Base-by-base conservation (phyloP, 2,329 filamentous ascomycete species). In the Fusarium sp. region DNA sequence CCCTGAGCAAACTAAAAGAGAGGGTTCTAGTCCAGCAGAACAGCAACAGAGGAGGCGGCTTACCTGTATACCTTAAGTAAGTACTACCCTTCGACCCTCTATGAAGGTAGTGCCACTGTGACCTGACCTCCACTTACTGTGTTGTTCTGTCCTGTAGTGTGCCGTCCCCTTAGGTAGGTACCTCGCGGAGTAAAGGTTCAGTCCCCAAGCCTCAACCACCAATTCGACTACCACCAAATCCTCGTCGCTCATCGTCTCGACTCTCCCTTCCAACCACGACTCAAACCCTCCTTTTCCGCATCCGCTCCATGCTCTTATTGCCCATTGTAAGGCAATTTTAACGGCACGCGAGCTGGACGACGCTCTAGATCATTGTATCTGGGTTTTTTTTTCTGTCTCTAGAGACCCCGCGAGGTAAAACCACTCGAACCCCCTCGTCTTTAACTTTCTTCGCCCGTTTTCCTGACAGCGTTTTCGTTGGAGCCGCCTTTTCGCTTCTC, bases 261-360 rank as follows among this genome's bases (percentile, higher is more conserved):
- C 71, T 79, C 76, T 77, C 77, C 78, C 75, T 79, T 75, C 67
- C 72, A 49, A 70, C 68, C 73, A 63, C 72, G 71, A 75, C 72
- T 69, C 73, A 69, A 75, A 67, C 66, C 61, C 72, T 74, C 72
- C 70, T 71, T 71, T 67, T 69, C 62, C 69, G 54, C 74, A 71
- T 74, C 75, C 75, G 76, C 78, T 78, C 76, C 79, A 79, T 82
- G 79, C 78, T 74, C 74, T 76, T 78, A 77, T 77, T 78, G 82
- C 80, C 79, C 81, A 81, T 82, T 82, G 78, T 78, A 80, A 83
- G 81, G 81, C 81, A 82, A 79, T 81, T 78, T 73, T 81, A 80
- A 76, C 78, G 78, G 78, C 74, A 75, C 77, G 50, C 75, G 80
- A 82, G 81, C 81, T 82, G 81, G 80, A 80, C 74, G 79, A 77